Evolutionary conservation across 2,329 filamentous ascomycete species (phyloP).

Genomic region (Aurifilum marmelostoma): DNA sequence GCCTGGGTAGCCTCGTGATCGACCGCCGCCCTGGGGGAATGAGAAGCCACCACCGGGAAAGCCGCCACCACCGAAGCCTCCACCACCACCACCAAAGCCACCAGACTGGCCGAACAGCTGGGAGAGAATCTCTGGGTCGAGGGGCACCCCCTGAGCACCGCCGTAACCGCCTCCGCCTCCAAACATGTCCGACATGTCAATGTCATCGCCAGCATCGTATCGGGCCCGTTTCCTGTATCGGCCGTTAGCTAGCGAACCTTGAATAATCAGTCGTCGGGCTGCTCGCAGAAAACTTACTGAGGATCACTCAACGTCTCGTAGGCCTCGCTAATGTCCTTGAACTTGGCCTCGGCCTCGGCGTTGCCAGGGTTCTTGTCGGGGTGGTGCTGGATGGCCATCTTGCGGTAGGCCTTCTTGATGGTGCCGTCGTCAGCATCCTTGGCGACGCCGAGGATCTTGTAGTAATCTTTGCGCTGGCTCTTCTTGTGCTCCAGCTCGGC

Average conservation of each 20-base stretch:
- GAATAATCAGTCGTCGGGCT: too few relatives aligned
- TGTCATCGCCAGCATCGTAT: conserved; percentile 91
- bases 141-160: conserved; percentile 57
- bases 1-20: conserved; percentile 44
- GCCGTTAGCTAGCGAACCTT: not conserved
- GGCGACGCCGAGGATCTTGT: conserved; percentile 89
- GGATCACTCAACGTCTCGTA: conserved; percentile 95
- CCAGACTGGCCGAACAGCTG: conserved; percentile 78
- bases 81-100: conserved; percentile 57
- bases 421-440: conserved; percentile 83
- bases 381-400: conserved; percentile 90
- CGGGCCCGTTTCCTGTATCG: conserved; percentile 70
- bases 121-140: conserved; percentile 78
- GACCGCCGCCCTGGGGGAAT: conserved; percentile 52
- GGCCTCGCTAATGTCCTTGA: conserved; percentile 97
- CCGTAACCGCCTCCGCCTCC: conserved; percentile 63
- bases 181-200: conserved; percentile 88
- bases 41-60: conserved; percentile 55
- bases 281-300: conserved; percentile 70
- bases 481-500: conserved; percentile 98
- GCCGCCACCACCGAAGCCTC: conserved; percentile 56
- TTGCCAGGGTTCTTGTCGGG: conserved; percentile 97
- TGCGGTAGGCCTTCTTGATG: conserved; percentile 97
- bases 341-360: conserved; percentile 80
- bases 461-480: conserved; percentile 93